Percentiles rank a stretch among this genome's conserved stretches.
These are phyloP conservation scores for Schrenkiella parvula DNA, from an alignment of 345 rosid genomes.

Conservation along the genomic window DNA sequence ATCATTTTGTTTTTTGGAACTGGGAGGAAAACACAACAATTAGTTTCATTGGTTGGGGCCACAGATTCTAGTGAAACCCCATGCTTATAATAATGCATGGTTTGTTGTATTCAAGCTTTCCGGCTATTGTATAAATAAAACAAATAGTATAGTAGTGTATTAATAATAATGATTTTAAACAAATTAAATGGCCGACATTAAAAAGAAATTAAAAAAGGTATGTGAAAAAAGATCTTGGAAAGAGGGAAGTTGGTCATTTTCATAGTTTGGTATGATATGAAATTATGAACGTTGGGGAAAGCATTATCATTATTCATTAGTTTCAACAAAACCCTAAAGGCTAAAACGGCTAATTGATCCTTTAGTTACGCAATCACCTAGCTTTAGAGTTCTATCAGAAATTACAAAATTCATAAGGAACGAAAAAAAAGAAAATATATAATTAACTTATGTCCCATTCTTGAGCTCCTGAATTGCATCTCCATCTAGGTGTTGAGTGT, in stretches of 20 bases:
- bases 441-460: neutral
- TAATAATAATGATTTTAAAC: neutral
- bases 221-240: neutral
- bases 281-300: conserved; percentile 24
- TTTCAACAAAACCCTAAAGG: neutral
- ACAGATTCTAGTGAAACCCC: conserved; percentile 8
- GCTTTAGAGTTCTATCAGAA: neutral
- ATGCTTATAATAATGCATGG: conserved; percentile 28
- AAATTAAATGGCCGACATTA: conserved; percentile 22
- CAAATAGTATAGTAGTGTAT: neutral
- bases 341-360: conserved; percentile 14
- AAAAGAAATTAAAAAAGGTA: neutral
- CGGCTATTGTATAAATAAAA: conserved; percentile 15
- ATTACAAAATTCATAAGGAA: neutral
- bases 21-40: neutral
- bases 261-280: conserved; percentile 30
- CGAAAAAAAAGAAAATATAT: neutral
- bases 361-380: conserved; percentile 14
- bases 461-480: neutral
- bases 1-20: conserved; percentile 12
- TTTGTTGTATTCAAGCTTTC: conserved; percentile 27
- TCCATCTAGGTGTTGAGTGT: conserved; percentile 6
- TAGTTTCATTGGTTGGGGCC: conserved; percentile 24
- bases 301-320: conserved; percentile 13
- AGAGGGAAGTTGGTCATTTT: conserved; percentile 30